phyloP scores from a whole-genome alignment of 805 yeast species.

The Candida fluviatilis region DNA sequence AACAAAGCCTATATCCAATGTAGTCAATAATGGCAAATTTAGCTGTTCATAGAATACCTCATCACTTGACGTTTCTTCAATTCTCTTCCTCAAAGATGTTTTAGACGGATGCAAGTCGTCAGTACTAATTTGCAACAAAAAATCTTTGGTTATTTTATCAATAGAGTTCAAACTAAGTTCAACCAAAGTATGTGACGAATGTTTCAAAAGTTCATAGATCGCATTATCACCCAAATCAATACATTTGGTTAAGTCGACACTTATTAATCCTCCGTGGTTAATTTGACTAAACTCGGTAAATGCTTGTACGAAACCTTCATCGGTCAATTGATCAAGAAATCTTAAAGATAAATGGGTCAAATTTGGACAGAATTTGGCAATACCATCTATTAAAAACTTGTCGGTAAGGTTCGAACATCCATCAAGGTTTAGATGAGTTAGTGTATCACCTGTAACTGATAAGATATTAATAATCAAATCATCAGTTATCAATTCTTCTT shows the following conservation, averaged over 20 bases:
- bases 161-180: conserved; percentile 73
- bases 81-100: conserved; percentile 5
- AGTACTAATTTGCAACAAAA: conserved; percentile 46
- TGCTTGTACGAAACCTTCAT: conserved; percentile 57
- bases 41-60: conserved; percentile 14
- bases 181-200: conserved; percentile 61
- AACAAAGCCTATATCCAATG: conserved; percentile 76
- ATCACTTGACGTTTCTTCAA: conserved; percentile 5
- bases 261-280: conserved; percentile 53
- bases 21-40: conserved; percentile 55
- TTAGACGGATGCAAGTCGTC: conserved; percentile 20
- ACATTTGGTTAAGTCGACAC: conserved; percentile 63
- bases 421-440: conserved; percentile 57
- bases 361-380: conserved; percentile 52
- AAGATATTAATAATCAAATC: conserved; percentile 60
- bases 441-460: conserved; percentile 56
- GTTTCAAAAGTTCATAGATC: conserved; percentile 54
- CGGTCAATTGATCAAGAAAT: conserved; percentile 60
- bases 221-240: conserved; percentile 60
- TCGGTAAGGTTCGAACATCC: conserved; percentile 78
- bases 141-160: conserved; percentile 47
- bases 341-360: conserved; percentile 58
- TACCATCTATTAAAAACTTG: conserved; percentile 50
- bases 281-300: conserved; percentile 51
- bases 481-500: conserved; percentile 64